These are phyloP conservation scores for Trichoderma parareesei DNA, from an alignment of 495 filamentous ascomycete genomes.

Conservation along the genomic window DNA sequence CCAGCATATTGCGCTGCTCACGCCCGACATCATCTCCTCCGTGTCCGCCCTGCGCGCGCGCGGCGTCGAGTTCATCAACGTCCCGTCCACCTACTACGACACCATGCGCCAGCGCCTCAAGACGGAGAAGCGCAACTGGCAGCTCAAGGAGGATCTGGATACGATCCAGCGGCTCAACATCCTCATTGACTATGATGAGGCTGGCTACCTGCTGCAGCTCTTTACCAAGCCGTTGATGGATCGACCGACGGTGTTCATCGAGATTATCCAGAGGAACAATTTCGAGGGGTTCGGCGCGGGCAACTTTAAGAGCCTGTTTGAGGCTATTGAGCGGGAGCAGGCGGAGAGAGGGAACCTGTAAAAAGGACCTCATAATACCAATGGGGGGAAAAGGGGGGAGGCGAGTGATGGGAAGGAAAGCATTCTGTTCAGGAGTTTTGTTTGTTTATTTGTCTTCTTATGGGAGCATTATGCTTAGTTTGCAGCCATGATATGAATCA, in stretches of 20 bases:
- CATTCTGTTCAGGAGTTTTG: not conserved
- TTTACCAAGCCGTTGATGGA: slow-evolving; percentile 93
- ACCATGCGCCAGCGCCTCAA: slow-evolving; percentile 60
- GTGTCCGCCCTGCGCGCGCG: slow-evolving; percentile 67
- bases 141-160: slow-evolving; percentile 68
- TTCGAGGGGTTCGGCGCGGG: slow-evolving; percentile 88
- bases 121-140: slow-evolving; percentile 39
- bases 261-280: slow-evolving; percentile 83
- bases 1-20: slow-evolving; percentile 84
- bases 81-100: slow-evolving; percentile 77
- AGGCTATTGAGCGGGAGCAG: slow-evolving; percentile 88
- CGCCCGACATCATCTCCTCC: slow-evolving; percentile 63
- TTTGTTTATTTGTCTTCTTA: not conserved
- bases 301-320: slow-evolving; percentile 91
- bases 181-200: slow-evolving; percentile 86
- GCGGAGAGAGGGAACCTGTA: slow-evolving; percentile 71
- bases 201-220: slow-evolving; percentile 74
- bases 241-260: slow-evolving; percentile 85
- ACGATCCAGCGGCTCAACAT: slow-evolving; percentile 66
- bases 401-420: no score
- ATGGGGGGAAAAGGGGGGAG: not conserved
- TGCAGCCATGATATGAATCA: no score
- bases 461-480: no score
- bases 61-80: slow-evolving; percentile 82
- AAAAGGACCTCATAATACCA: not conserved